Evolutionary conservation across 768 basidiomycete species (phyloP).

Genomic region (Tulasnella sp.): DNA sequence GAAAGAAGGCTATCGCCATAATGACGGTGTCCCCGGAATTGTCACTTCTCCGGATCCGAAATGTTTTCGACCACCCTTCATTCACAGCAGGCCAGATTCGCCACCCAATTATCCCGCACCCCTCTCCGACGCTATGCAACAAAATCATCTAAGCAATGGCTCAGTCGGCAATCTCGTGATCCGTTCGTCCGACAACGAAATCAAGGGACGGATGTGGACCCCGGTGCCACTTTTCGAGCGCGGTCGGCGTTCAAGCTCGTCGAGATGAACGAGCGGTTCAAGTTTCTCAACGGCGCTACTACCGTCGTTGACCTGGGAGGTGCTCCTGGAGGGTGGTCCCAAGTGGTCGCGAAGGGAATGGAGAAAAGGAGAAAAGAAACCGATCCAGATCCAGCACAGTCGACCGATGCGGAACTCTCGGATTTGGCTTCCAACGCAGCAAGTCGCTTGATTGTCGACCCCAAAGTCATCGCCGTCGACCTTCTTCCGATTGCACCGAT

Average conservation of each 20-base stretch:
- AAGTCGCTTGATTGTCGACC: conserved; percentile 17
- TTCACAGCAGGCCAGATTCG: not conserved
- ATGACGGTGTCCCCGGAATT: not conserved
- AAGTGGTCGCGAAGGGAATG: conserved; percentile 59
- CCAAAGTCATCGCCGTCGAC: conserved; percentile 66
- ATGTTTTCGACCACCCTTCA: not conserved
- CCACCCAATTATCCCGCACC: not conserved
- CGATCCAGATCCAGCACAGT: not conserved
- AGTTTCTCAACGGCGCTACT: conserved; percentile 36
- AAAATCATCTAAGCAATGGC: conserved; percentile 34
- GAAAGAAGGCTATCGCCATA: not conserved
- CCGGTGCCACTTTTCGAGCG: conserved; percentile 46
- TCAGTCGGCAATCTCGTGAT: conserved; percentile 56
- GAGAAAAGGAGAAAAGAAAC: conserved; percentile 22
- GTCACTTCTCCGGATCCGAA: not conserved
- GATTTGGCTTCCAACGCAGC: conserved; percentile 18
- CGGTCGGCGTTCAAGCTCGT: conserved; percentile 88
- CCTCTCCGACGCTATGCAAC: not conserved
- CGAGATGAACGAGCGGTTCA: conserved; percentile 54
- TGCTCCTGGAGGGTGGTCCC: conserved; percentile 91
- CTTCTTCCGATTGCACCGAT: conserved; percentile 60
- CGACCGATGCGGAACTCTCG: not conserved
- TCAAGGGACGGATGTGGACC: not conserved
- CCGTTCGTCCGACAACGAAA: conserved; percentile 53
- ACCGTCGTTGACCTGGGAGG: conserved; percentile 81